Conservation (phyloP, 768 basidiomycete species). For the Boletellus ananas region DNA sequence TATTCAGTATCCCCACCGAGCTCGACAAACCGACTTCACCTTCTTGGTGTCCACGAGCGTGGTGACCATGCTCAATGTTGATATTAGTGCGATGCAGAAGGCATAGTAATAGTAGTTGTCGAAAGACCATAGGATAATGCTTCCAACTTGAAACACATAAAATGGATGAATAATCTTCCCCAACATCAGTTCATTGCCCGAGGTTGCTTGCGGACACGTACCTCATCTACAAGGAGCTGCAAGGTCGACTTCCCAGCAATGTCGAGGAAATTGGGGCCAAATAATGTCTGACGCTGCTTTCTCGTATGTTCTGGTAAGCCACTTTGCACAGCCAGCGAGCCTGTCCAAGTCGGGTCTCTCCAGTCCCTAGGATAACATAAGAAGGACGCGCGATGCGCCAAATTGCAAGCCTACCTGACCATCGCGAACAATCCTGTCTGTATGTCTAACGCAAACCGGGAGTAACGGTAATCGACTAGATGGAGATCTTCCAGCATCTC, state of each 20-base stretch:
- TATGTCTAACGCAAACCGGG: constrained; percentile 84
- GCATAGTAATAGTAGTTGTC: constrained; percentile 98
- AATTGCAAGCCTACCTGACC: constrained; percentile 53
- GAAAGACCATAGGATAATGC: constrained; percentile 88
- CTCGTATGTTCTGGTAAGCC: constrained; percentile 57
- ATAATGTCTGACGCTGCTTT: constrained; percentile 66
- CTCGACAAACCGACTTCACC: constrained; percentile 39
- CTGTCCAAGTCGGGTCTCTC: constrained; percentile 77
- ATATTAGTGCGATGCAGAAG: constrained; percentile 93
- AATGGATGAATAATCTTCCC: constrained; percentile 89
- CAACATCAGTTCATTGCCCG: constrained; percentile 1
- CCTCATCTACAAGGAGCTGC: constrained; percentile 85
- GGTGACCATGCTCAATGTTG: constrained; percentile 73
- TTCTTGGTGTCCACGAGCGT: constrained; percentile 92
- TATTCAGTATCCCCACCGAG: constrained; percentile 1
- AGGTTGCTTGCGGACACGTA: constrained; percentile 31
- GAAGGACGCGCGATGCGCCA: not conserved
- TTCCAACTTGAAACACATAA: constrained; percentile 97
- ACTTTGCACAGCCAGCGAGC: constrained; percentile 53
- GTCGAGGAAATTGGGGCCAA: constrained; percentile 85
- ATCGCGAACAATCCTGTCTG: constrained; percentile 77
- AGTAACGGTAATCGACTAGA: constrained; percentile 88
- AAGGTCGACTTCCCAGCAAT: constrained; percentile 82
- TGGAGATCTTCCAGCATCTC: constrained; percentile 50
- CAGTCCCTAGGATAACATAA: constrained; percentile 61